phyloP scores from a whole-genome alignment of 2,329 filamentous ascomycete genomes.

The Botrytis medusae region DNA sequence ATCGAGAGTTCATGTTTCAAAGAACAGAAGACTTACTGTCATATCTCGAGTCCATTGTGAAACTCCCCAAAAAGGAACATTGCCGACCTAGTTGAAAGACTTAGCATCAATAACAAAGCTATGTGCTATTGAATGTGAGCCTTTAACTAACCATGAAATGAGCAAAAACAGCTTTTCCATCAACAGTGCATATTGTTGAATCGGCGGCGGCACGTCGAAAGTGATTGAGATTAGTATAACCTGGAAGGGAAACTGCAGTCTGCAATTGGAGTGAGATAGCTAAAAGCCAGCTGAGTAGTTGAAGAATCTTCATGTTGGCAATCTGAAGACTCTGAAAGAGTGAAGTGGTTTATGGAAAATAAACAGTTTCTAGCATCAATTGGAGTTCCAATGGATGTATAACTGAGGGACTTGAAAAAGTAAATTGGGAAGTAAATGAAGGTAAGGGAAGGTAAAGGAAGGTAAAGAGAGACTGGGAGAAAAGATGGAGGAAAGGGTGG shows the following conservation, averaged over 20 bases:
- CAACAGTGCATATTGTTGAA: neutral
- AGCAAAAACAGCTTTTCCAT: constrained; percentile 4
- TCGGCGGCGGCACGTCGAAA: neutral
- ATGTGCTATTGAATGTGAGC: neutral
- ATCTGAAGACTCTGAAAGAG: neutral
- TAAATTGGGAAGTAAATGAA: neutral
- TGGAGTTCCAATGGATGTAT: neutral
- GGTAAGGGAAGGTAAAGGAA: neutral
- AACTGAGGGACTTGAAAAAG: neutral
- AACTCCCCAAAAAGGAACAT: neutral
- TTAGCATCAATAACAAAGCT: neutral
- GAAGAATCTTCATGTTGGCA: neutral
- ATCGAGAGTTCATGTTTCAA: neutral
- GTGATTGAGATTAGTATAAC: neutral
- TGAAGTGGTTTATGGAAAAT: neutral
- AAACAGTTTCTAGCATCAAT: neutral
- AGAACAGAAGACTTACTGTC: neutral
- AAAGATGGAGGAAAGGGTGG: neutral
- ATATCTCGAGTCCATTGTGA: neutral
- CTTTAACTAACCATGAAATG: constrained; percentile 6
- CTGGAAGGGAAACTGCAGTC: neutral
- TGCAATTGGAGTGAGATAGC: neutral
- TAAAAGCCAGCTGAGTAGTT: neutral
- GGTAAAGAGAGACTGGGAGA: neutral
- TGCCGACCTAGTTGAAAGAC: neutral